Percentiles rank a stretch among this genome's conserved stretches.
Conservation (phyloP, 2,329 filamentous ascomycete species). For the Pyrenophora seminiperda region DNA sequence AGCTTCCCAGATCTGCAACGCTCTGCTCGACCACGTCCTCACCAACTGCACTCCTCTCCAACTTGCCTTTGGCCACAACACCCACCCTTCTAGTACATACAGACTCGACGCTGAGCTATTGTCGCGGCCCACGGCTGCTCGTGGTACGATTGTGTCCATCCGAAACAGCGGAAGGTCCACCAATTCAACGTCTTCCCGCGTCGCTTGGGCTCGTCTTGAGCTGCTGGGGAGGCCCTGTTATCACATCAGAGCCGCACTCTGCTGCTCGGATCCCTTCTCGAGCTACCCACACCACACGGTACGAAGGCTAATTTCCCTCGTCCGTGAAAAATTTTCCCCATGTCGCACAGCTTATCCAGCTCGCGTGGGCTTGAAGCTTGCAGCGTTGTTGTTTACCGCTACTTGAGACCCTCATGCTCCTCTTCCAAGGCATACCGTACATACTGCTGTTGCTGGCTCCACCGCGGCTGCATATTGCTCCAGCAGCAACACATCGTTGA, state of each 20-base stretch:
- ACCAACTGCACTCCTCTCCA: constrained; percentile 22
- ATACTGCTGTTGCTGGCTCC: constrained; percentile 31
- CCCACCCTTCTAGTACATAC: constrained; percentile 23
- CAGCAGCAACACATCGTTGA: constrained; percentile 29
- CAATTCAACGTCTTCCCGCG: constrained; percentile 40
- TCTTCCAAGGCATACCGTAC: constrained; percentile 25
- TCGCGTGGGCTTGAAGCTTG: constrained; percentile 22
- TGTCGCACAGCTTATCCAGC: constrained; percentile 41
- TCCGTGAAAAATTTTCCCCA: constrained; percentile 38
- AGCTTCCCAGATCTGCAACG: constrained; percentile 13
- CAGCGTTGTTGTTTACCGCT: constrained; percentile 46
- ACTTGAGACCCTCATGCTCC: constrained; percentile 28
- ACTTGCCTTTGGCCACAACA: constrained; percentile 7
- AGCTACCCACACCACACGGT: constrained; percentile 29
- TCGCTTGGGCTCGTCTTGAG: constrained; percentile 23
- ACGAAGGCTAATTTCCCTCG: constrained; percentile 46
- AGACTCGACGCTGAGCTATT: constrained; percentile 29
- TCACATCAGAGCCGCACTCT: constrained; percentile 43
- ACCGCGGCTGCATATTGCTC: constrained; percentile 38
- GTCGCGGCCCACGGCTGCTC: constrained; percentile 34
- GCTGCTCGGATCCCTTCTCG: constrained; percentile 39
- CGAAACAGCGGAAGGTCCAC: constrained; percentile 35
- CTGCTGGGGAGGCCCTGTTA: constrained; percentile 39
- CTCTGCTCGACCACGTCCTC: constrained; percentile 9
- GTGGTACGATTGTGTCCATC: constrained; percentile 23